Percentiles rank a stretch among this genome's conserved stretches.
Evolutionary conservation across 495 filamentous ascomycete species (phyloP).

Genomic region (Cetradonia linearis): DNA sequence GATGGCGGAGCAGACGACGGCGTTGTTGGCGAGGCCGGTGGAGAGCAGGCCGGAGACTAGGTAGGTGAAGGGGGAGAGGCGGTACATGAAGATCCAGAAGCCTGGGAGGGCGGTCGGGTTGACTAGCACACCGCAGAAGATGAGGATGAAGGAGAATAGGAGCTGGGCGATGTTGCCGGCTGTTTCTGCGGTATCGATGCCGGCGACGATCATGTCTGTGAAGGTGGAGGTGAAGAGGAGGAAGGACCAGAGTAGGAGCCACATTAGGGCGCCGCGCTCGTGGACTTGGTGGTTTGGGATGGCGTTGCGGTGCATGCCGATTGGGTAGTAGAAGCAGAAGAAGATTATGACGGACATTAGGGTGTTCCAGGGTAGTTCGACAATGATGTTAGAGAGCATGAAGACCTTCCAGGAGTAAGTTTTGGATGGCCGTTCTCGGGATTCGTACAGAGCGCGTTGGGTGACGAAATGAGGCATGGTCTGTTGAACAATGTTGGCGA

Average conservation of each 20-base stretch:
- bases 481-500: slow-evolving; percentile 66
- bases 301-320: slow-evolving; percentile 66
- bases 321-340: slow-evolving; percentile 72
- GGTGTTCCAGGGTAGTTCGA: slow-evolving; percentile 67
- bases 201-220: slow-evolving; percentile 53
- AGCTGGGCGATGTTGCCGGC: slow-evolving; percentile 57
- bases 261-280: slow-evolving; percentile 57
- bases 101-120: slow-evolving; percentile 48
- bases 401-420: slow-evolving; percentile 77
- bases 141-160: slow-evolving; percentile 55
- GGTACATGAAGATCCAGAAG: slow-evolving; percentile 86
- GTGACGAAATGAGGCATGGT: slow-evolving; percentile 78
- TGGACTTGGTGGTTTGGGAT: slow-evolving; percentile 42
- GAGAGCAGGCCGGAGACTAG: slow-evolving; percentile 56
- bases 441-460: slow-evolving; percentile 73
- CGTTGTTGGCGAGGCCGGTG: slow-evolving; percentile 47
- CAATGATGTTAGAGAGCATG: slow-evolving; percentile 66
- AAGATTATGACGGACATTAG: slow-evolving; percentile 59
- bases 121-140: slow-evolving; percentile 68
- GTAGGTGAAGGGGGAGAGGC: slow-evolving; percentile 65
- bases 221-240: slow-evolving; percentile 44
- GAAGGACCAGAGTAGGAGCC: slow-evolving; percentile 43
- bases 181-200: slow-evolving; percentile 54
- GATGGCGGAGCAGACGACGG: slow-evolving; percentile 48
- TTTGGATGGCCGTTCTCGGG: slow-evolving; percentile 74